phyloP scores from a whole-genome alignment of 108 stramenopile species.

The Cyclotella distinguenda region DNA sequence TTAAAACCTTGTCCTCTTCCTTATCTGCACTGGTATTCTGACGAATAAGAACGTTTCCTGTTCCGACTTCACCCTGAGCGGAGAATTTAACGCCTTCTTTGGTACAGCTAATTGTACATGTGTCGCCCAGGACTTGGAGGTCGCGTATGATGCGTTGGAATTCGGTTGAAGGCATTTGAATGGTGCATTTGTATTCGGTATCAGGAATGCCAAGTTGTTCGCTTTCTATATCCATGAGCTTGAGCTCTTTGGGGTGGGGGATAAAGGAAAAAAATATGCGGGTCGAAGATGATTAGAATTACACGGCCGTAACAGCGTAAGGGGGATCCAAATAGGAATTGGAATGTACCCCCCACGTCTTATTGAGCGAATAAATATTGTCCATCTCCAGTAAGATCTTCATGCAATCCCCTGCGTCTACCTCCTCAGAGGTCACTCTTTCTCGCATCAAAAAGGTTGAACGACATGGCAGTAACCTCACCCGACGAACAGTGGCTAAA shows the following conservation, averaged over 20 bases:
- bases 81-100: conserved; percentile 97
- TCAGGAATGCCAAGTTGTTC: conserved; percentile 99
- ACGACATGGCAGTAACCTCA: too few relatives aligned
- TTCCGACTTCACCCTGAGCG: conserved; percentile 93
- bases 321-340: too few relatives aligned
- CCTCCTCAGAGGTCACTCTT: too few relatives aligned
- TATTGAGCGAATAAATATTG: too few relatives aligned
- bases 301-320: too few relatives aligned
- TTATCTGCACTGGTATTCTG: conserved; percentile 87
- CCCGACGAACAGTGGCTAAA: too few relatives aligned
- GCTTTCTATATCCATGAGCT: conserved; percentile 98
- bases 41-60: conserved; percentile 92
- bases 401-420: too few relatives aligned
- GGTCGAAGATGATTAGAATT: not conserved
- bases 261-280: not conserved
- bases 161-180: conserved; percentile 93
- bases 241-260: conserved; percentile 66
- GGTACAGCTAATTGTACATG: conserved; percentile 90
- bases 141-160: conserved; percentile 98
- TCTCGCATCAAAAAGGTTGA: too few relatives aligned
- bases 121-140: conserved; percentile 95
- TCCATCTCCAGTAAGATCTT: too few relatives aligned
- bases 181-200: conserved; percentile 97
- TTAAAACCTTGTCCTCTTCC: conserved; percentile 90
- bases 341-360: too few relatives aligned